Evolutionary conservation across 176 grass and related monocot species (phyloP).

Genomic region (Leersia perrieri): DNA sequence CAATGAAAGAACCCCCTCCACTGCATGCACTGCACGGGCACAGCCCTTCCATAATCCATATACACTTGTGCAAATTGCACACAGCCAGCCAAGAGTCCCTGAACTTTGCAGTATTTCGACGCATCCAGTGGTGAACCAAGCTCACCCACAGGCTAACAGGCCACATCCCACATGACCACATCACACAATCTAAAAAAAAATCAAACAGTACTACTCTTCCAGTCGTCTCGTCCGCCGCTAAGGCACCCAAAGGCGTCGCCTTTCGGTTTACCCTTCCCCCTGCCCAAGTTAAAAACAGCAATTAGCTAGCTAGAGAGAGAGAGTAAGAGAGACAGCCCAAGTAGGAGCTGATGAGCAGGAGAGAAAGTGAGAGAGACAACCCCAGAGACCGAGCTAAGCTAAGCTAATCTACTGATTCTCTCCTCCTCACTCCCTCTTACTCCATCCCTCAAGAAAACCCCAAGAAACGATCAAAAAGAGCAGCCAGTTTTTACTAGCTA

Average conservation of each 20-base stretch:
- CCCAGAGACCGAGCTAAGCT: too few relatives aligned
- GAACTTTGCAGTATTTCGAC: too few relatives aligned
- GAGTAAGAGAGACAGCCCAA: constrained; percentile 24
- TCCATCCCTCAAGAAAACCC: not conserved
- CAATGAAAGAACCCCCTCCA: too few relatives aligned
- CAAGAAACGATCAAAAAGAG: constrained; percentile 49
- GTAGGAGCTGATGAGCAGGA: not conserved
- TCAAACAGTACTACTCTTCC: not conserved
- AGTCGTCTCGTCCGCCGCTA: not conserved
- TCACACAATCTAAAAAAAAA: too few relatives aligned
- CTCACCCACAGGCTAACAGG: too few relatives aligned
- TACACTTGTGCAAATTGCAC: too few relatives aligned
- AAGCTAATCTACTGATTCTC: not conserved
- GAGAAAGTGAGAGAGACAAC: not conserved
- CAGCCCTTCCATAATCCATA: too few relatives aligned
- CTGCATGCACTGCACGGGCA: too few relatives aligned
- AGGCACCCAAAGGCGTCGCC: not conserved
- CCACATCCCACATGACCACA: too few relatives aligned
- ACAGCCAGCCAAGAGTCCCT: too few relatives aligned
- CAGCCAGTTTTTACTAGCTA: not conserved
- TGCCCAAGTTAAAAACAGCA: constrained; percentile 48
- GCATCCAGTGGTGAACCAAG: too few relatives aligned
- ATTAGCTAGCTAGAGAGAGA: too few relatives aligned
- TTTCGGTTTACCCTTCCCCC: constrained; percentile 39
- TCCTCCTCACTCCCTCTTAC: not conserved